These are phyloP conservation scores for Sarcomyxa edulis DNA, from an alignment of 768 basidiomycete genomes.

Conservation along the genomic window DNA sequence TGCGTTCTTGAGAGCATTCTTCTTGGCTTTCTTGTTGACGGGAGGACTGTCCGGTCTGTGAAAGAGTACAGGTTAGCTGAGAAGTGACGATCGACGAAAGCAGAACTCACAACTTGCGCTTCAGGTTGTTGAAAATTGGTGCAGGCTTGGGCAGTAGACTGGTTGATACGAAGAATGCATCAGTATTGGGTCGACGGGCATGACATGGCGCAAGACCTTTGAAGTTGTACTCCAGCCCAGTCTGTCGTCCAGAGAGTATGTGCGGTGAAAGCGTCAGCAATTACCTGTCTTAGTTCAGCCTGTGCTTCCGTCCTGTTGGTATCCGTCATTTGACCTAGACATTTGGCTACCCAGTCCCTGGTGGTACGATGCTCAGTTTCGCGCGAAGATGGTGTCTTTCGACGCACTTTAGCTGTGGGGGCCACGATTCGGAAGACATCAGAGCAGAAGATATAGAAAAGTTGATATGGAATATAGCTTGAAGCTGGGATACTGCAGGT, in stretches of 20 bases:
- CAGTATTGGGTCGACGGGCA: too few relatives aligned
- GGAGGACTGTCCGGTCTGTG: conserved; percentile 33
- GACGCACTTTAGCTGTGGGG: conserved; percentile 69
- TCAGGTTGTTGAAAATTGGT: conserved; percentile 45
- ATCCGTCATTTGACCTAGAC: conserved; percentile 87
- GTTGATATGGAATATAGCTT: not conserved
- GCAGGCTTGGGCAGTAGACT: conserved; percentile 60
- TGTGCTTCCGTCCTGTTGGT: conserved; percentile 84
- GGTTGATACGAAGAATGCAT: conserved; percentile 14
- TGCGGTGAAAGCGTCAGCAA: conserved; percentile 84
- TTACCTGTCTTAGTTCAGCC: conserved; percentile 93
- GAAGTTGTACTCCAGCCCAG: conserved; percentile 83
- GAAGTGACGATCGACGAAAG: not conserved
- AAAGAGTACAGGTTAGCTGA: conserved; percentile 3
- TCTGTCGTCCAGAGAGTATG: conserved; percentile 90
- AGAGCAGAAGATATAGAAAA: conserved; percentile 4
- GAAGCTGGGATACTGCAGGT: too few relatives aligned
- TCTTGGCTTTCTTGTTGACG: conserved; percentile 51
- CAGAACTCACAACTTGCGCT: conserved; percentile 63
- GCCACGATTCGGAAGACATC: conserved; percentile 81
- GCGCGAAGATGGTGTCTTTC: conserved; percentile 4
- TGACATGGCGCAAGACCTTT: conserved; percentile 53
- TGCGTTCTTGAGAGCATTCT: conserved; percentile 51
- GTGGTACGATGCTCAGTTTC: conserved; percentile 13
- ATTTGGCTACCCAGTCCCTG: conserved; percentile 95